These are phyloP conservation scores for Phytophthora sansomeana DNA, from an alignment of 352 stramenopile species.

Conservation along the genomic window DNA sequence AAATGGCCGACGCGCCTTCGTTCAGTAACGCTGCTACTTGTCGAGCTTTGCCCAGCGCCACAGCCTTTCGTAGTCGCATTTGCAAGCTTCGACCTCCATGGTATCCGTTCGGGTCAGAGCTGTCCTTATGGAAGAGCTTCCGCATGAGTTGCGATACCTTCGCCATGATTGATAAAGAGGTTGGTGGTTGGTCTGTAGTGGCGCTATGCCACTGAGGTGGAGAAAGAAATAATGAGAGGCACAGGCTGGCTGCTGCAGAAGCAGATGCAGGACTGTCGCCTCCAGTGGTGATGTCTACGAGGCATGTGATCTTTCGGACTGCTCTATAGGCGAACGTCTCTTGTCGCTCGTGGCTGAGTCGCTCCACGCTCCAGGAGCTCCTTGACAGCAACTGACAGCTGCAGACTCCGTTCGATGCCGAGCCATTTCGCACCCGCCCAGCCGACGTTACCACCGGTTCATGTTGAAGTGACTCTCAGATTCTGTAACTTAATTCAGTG, in stretches of 20 bases:
- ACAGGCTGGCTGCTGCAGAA: slow-evolving; percentile 14
- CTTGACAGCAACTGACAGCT: slow-evolving; percentile 3
- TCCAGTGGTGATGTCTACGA: neutral
- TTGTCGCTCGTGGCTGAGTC: slow-evolving; percentile 2
- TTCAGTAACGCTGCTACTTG: slow-evolving; percentile 67
- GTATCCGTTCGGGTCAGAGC: neutral
- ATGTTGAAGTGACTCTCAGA: slow-evolving; percentile 33
- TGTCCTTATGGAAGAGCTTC: slow-evolving; percentile 56
- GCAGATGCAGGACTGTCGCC: neutral
- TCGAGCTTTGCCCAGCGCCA: slow-evolving; percentile 46
- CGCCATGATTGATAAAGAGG: slow-evolving; percentile 32
- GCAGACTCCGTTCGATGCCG: neutral
- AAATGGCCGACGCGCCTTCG: slow-evolving; percentile 64
- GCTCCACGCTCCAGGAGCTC: no score
- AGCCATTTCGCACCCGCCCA: slow-evolving; percentile 7
- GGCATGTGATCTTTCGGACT: slow-evolving; percentile 20
- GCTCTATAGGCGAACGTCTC: slow-evolving; percentile 23
- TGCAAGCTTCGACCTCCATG: slow-evolving; percentile 36
- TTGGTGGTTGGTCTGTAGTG: slow-evolving; percentile 14
- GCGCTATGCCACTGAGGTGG: slow-evolving; percentile 18
- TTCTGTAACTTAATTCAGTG: no score
- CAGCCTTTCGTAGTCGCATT: slow-evolving; percentile 67
- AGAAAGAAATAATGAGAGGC: slow-evolving; percentile 21
- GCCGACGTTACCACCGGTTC: slow-evolving; percentile 23
- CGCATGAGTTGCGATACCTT: slow-evolving; percentile 56